Evolutionary conservation across 345 rosid genomes (phyloP).

Genomic region (Raphanus sativus): DNA sequence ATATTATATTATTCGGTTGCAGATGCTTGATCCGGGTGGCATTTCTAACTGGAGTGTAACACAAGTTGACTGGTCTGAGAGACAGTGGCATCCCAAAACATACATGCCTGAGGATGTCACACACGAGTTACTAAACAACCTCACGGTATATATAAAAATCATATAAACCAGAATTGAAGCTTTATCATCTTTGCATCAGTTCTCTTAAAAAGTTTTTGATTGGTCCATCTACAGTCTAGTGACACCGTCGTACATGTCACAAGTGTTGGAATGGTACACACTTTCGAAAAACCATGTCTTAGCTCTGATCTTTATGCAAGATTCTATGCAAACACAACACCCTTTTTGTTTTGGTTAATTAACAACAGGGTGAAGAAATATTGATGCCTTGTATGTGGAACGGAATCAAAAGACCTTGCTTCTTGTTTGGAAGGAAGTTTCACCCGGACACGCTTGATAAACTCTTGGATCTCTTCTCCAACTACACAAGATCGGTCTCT

Average conservation of each 20-base stretch:
- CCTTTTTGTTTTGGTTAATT: background rate
- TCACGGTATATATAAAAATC: slow-evolving; percentile 57
- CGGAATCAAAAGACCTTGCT: slow-evolving; percentile 86
- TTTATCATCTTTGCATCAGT: background rate
- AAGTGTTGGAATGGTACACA: slow-evolving; percentile 70
- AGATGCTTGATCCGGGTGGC: slow-evolving; percentile 91
- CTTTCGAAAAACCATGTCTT: background rate
- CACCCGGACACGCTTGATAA: slow-evolving; percentile 67
- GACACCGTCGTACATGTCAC: slow-evolving; percentile 75
- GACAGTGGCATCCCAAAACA: slow-evolving; percentile 98
- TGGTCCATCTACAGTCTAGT: slow-evolving; percentile 60
- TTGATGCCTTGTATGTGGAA: slow-evolving; percentile 83
- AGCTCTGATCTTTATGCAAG: background rate
- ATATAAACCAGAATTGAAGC: background rate
- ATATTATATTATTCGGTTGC: slow-evolving; percentile 1
- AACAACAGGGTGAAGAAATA: slow-evolving; percentile 57
- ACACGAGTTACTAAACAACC: slow-evolving; percentile 64
- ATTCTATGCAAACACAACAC: background rate
- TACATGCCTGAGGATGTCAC: slow-evolving; percentile 69
- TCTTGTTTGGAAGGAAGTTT: slow-evolving; percentile 94
- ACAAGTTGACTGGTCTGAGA: slow-evolving; percentile 98
- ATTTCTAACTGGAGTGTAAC: slow-evolving; percentile 93
- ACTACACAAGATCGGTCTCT: slow-evolving; percentile 48
- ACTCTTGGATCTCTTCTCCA: slow-evolving; percentile 72
- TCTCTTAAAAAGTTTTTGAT: background rate